Conservation (phyloP, 108 stramenopile genomes). For the Aurantiochytrium sp. region DNA sequence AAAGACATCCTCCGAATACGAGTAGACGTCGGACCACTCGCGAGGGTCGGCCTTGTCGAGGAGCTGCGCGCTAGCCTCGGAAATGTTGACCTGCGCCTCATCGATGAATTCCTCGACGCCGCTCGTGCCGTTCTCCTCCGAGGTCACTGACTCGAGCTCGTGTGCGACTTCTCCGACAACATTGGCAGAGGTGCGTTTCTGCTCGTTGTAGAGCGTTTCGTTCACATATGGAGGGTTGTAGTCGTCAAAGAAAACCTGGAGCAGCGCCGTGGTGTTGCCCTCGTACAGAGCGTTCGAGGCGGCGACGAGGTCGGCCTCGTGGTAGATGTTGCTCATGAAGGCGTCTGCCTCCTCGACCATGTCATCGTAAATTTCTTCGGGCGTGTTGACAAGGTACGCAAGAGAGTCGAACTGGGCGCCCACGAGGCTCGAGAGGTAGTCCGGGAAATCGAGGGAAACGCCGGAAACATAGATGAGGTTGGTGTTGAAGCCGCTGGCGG, state of each 20-base stretch:
- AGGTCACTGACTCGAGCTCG: neutral
- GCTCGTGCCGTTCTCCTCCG: neutral
- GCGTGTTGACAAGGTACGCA: neutral
- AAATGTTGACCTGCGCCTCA: neutral
- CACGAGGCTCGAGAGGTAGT: neutral
- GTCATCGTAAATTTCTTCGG: neutral
- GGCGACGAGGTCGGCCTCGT: neutral
- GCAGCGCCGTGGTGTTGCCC: neutral
- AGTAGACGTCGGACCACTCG: neutral
- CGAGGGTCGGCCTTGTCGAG: constrained; percentile 19
- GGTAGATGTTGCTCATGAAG: neutral
- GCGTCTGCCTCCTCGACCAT: neutral
- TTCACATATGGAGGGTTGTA: neutral
- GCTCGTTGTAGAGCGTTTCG: neutral
- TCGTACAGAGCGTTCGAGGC: neutral
- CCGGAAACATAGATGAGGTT: neutral
- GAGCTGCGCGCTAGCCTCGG: neutral
- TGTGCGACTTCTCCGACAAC: neutral
- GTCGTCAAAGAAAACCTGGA: neutral
- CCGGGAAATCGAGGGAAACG: neutral
- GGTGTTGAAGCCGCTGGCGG: neutral
- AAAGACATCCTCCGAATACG: neutral
- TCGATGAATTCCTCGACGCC: neutral
- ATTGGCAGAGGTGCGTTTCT: neutral
- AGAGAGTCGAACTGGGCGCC: neutral